Base-by-base conservation (phyloP, 2,329 filamentous ascomycete species). In the Rhinocladiella similis region DNA sequence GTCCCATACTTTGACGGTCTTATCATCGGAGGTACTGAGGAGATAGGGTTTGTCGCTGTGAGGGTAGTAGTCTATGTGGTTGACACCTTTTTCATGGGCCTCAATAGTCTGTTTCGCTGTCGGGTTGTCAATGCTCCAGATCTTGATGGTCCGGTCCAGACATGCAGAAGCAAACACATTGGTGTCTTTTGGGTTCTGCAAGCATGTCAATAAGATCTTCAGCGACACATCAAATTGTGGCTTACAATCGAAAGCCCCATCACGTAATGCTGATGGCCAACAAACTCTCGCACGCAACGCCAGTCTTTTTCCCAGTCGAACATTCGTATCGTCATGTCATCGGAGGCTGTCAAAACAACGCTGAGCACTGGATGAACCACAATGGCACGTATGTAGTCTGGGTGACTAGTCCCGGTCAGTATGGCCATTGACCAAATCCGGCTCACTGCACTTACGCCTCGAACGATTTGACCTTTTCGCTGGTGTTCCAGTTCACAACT, bases 241-340 rank as follows among this genome's bases (percentile, higher is more conserved):
- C 53, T 38, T 39, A 55, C 53, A 25, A 64, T 64, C 9, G 62
- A 51, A 38, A 64, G 53, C 25, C 91, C 91, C 93, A 97, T 97
- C 62, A 96, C 93, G 77, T 96, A 96, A 77, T 96, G 94, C 66
- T 87, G 89, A 72, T 99, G 95, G 27, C 94, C 94, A 73, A 97
- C 93, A 69, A 97, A 99, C 43, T 96, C 85, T 73, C 96, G 91
- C 29, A 97, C 90, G 71, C 93, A 97, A 74, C 97, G 96, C 94
- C 94, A 99, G 66, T 86, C 86, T 75, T 94, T 95, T 68, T 99
- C 94, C 94, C 94, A 99, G 73, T 99, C 92, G 92, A 94, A 99
- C 49, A 97, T 82, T 81, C 94, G 96, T 72, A 97, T 96, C 55
- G 91, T 96, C 91, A 96, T 96, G 72, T 97, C 92, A 88, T 97